Percentiles rank a stretch among this genome's conserved stretches.
Evolutionary conservation across 495 filamentous ascomycete genomes (phyloP).

Genomic region (Saxophila tyrrhenica): DNA sequence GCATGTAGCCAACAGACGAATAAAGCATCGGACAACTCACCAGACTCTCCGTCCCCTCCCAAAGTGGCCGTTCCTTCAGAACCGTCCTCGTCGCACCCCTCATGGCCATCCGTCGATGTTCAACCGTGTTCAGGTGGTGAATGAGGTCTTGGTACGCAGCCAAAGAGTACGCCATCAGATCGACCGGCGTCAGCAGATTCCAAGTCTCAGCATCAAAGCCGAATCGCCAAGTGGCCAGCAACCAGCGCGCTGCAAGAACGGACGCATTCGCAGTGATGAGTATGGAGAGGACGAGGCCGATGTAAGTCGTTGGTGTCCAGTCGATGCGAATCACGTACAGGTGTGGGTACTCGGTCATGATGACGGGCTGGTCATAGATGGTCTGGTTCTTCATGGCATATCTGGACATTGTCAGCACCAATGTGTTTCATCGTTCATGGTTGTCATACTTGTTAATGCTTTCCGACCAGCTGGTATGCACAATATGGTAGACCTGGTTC

Average conservation of each 20-base stretch:
- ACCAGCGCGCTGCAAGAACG: neutral
- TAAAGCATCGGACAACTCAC: neutral
- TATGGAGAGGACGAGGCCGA: neutral
- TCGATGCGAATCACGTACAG: neutral
- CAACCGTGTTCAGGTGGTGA: neutral
- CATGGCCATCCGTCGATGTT: neutral
- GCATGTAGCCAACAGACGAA: neutral
- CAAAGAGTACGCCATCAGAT: neutral
- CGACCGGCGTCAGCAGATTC: neutral
- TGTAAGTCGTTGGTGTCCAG: neutral
- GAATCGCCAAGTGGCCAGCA: neutral
- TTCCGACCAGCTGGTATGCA: neutral
- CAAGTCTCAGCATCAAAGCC: neutral
- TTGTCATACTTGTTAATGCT: no score
- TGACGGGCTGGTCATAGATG: neutral
- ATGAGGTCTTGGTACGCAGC: neutral
- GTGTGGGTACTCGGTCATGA: neutral
- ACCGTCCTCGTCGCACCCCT: neutral
- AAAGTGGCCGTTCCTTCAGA: neutral
- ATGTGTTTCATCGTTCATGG: no score
- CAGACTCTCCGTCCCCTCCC: neutral
- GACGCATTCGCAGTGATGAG: neutral
- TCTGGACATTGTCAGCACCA: neutral
- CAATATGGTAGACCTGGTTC: neutral
- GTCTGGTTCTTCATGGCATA: neutral